Evolutionary conservation across 768 basidiomycete species (phyloP).

Genomic region (Amanita polypyramis): DNA sequence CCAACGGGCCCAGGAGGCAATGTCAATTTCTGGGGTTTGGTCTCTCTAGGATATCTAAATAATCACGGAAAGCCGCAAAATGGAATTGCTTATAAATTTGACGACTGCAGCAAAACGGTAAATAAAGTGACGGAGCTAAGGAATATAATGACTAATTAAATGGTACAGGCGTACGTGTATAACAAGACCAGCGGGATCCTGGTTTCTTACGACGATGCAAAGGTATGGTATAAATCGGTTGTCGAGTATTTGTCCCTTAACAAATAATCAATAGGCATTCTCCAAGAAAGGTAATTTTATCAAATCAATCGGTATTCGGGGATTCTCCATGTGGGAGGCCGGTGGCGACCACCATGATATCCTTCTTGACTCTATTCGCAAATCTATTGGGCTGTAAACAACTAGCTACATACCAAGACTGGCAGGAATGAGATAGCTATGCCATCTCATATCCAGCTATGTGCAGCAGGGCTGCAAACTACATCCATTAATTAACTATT

Average conservation of each 20-base stretch:
- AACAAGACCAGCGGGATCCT: slow-evolving; percentile 30
- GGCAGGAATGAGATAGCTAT: not conserved
- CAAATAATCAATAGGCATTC: slow-evolving; percentile 22
- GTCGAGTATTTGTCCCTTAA: not conserved
- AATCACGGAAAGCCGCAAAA: slow-evolving; percentile 33
- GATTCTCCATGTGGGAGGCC: slow-evolving; percentile 67
- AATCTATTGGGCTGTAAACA: slow-evolving; percentile 16
- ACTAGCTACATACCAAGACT: not conserved
- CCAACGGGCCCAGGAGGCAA: slow-evolving; percentile 38
- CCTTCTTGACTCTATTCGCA: slow-evolving; percentile 32
- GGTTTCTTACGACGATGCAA: slow-evolving; percentile 38
- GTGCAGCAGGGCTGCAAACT: slow-evolving; percentile 67
- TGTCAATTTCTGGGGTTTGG: slow-evolving; percentile 58
- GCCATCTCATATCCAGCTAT: slow-evolving; percentile 48
- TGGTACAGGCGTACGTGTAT: slow-evolving; percentile 32
- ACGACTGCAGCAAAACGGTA: slow-evolving; percentile 67
- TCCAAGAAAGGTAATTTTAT: slow-evolving; percentile 51
- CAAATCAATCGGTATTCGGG: slow-evolving; percentile 35
- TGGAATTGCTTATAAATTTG: slow-evolving; percentile 44
- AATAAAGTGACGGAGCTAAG: not conserved
- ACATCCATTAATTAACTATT: not conserved
- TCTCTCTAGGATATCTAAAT: slow-evolving; percentile 44
- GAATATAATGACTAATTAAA: not conserved
- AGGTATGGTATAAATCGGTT: slow-evolving; percentile 16
- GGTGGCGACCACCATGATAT: slow-evolving; percentile 50